Percentiles rank a stretch among this genome's conserved stretches.
phyloP scores from a whole-genome alignment of 768 basidiomycete genomes.

The Galerina sulciceps region DNA sequence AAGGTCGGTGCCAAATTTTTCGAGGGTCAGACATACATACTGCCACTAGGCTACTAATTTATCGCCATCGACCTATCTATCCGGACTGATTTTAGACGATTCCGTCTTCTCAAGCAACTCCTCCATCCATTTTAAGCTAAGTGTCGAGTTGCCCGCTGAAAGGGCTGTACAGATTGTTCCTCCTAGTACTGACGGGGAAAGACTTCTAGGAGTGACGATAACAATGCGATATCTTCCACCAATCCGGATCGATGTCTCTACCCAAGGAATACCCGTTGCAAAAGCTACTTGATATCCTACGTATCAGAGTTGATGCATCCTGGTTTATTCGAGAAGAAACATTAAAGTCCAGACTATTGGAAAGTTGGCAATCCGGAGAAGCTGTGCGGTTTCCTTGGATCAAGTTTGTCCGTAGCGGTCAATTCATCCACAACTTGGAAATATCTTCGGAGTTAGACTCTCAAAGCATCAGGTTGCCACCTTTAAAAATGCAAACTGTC shows the following conservation, averaged over 20 bases:
- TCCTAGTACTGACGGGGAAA: not conserved
- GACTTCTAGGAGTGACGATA: constrained; percentile 12
- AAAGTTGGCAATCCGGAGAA: constrained; percentile 62
- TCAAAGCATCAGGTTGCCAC: not conserved
- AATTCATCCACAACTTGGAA: constrained; percentile 54
- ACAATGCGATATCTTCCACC: constrained; percentile 62
- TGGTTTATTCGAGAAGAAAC: constrained; percentile 52
- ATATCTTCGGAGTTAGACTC: constrained; percentile 31
- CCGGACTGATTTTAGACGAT: constrained; percentile 7
- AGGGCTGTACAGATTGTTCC: constrained; percentile 3
- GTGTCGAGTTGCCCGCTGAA: constrained; percentile 8
- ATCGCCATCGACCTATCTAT: constrained; percentile 6
- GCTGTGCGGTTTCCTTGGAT: constrained; percentile 68
- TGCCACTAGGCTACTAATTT: not conserved
- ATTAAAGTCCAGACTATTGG: constrained; percentile 44
- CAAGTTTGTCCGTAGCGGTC: constrained; percentile 68
- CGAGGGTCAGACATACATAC: not conserved
- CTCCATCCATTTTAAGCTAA: constrained; percentile 2
- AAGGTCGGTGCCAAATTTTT: too few species aligned
- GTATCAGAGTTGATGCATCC: constrained; percentile 54
- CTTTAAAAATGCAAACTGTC: not conserved
- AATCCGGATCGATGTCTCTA: constrained; percentile 55
- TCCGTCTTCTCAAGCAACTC: not conserved
- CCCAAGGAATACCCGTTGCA: constrained; percentile 56
- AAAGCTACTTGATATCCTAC: constrained; percentile 53